Evolutionary conservation across 352 stramenopile genomes (phyloP).

Genomic region (Phytophthora podocarpi): DNA sequence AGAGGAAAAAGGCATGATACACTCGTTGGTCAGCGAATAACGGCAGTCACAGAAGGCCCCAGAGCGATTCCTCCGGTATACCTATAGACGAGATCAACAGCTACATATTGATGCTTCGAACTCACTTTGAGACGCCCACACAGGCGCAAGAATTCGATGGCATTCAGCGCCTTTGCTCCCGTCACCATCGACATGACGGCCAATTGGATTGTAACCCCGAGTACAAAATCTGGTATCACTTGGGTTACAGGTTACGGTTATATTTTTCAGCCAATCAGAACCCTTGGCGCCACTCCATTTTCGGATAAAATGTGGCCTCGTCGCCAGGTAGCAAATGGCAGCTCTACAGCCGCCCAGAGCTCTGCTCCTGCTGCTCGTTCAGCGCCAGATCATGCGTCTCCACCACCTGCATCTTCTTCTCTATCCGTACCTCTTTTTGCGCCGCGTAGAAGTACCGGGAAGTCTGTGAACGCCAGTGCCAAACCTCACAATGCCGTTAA

Average conservation of each 20-base stretch:
- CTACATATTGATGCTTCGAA: not conserved
- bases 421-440: conserved; percentile 15
- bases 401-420: not conserved
- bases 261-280: conserved; percentile 38
- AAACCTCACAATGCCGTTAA: conserved; percentile 10
- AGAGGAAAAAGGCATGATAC: conserved; percentile 1
- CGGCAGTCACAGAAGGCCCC: not conserved
- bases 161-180: conserved; percentile 65
- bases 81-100: not conserved
- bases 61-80: not conserved
- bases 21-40: conserved; percentile 2
- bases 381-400: not conserved
- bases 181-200: conserved; percentile 52
- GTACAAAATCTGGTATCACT: not conserved
- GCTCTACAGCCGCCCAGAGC: conserved; percentile 1
- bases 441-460: conserved; percentile 20
- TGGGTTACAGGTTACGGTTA: not conserved
- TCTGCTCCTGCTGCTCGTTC: not conserved
- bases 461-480: conserved; percentile 1
- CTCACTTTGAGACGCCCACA: conserved; percentile 77
- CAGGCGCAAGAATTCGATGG: conserved; percentile 83
- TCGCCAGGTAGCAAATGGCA: conserved; percentile 20
- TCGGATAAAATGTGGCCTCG: conserved; percentile 47
- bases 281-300: conserved; percentile 21
- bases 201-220: conserved; percentile 7